Evolutionary conservation across 2,329 filamentous ascomycete species (phyloP), one percentile per base, ranked within the genome.

Genomic region (Gnomoniopsis sp.): DNA sequence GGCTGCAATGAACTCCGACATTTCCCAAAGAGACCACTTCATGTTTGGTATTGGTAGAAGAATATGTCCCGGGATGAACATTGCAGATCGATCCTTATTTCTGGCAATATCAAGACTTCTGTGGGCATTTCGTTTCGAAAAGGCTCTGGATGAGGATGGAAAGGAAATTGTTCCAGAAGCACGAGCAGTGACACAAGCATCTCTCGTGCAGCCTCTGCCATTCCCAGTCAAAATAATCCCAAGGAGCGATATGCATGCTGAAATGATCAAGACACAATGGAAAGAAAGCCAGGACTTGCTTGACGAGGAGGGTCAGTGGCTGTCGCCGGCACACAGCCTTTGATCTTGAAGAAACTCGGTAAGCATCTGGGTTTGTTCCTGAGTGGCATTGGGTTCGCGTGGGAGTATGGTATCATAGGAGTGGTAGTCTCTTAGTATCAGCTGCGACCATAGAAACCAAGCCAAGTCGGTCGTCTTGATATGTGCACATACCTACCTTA

Each of bases 1-100:
- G n/a, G 63, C 68, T 52, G 67, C 71, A 0, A 68, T 69, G 49
- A 69, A 68, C 60, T 23, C 61, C 3, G 68, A 71, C 15, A 46
- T 57, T 3, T 55, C 64, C 10, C 72, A 80, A 63, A 74, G 80
- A 14, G 81, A 83, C 50, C 75, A 79, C 15, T 84, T 81, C 66
- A 75, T 74, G 0, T 86, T 83, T 55, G 82, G 83, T 19, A 78
- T 78, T 11, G 83, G 83, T 2, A 73, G 82, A 7, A 74, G 84
- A 30, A 77, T 85, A 47, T 87, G 84, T 65, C 82, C 79, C 2
- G 84, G 83, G 0, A 79, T 82, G 19, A 78, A 83, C 56, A 71
- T 86, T 2, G 80, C 79, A 0, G 77, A 80, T 58, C 75, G 76
- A 3, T 74, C 71, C 14, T 62, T 83, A 21, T 81, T 78, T 63